phyloP scores from a whole-genome alignment of 192 early-diverging fungal genomes.

The Backusella psychrophila region DNA sequence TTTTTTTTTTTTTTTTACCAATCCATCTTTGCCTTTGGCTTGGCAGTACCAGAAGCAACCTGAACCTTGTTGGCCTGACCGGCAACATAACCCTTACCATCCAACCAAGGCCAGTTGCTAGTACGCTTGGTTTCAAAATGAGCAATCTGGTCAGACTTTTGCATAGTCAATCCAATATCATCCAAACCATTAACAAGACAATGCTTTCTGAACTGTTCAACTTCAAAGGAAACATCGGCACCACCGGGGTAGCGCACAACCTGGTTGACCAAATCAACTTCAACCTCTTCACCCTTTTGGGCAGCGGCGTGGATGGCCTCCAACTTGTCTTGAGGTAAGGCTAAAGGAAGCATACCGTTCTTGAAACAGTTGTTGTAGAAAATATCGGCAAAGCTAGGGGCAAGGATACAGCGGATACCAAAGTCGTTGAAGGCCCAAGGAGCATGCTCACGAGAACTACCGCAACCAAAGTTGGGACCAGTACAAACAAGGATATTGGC shows the following conservation, averaged over 20 bases:
- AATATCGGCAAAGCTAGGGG: conserved; percentile 68
- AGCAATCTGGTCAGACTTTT: conserved; percentile 52
- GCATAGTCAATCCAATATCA: conserved; percentile 71
- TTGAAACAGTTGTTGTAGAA: conserved; percentile 77
- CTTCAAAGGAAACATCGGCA: conserved; percentile 49
- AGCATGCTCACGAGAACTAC: conserved; percentile 67
- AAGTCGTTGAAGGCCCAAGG: conserved; percentile 74
- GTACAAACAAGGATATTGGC: conserved; percentile 54
- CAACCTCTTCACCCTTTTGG: conserved; percentile 40
- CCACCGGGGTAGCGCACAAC: conserved; percentile 43
- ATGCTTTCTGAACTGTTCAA: conserved; percentile 57
- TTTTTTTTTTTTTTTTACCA: conserved; percentile 24
- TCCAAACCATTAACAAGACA: conserved; percentile 70
- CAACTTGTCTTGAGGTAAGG: conserved; percentile 31
- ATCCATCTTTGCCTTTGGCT: conserved; percentile 30
- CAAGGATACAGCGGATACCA: conserved; percentile 69
- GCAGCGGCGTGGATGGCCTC: conserved; percentile 47
- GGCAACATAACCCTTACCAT: conserved; percentile 44
- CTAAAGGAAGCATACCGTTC: conserved; percentile 68
- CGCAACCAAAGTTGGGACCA: conserved; percentile 70
- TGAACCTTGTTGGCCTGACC: conserved; percentile 22
- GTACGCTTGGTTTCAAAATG: conserved; percentile 52
- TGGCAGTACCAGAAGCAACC: conserved; percentile 2
- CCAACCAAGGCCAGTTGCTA: conserved; percentile 60
- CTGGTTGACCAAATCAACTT: conserved; percentile 57